These are phyloP conservation scores for Abrus pulchellus DNA, from an alignment of 306 rosid species.

Conservation along the genomic window DNA sequence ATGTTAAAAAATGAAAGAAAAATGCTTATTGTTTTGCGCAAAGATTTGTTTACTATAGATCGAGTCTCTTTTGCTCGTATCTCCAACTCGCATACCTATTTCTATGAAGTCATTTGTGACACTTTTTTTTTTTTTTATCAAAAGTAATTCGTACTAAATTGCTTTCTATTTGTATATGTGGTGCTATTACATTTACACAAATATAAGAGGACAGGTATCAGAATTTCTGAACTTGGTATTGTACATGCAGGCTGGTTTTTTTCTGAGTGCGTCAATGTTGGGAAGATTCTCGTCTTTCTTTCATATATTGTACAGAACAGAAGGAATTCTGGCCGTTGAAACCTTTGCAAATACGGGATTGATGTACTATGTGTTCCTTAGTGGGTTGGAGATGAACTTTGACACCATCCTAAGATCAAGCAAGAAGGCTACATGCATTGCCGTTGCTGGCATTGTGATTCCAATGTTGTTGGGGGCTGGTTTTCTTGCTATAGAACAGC, in stretches of 20 bases:
- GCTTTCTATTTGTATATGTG: no score
- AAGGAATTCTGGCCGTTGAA: constrained; percentile 30
- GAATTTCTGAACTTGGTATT: background rate
- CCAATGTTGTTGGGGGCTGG: constrained; percentile 40
- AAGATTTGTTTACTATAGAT: background rate
- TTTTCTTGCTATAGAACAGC: constrained; percentile 1
- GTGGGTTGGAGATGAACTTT: constrained; percentile 55
- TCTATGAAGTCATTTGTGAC: background rate
- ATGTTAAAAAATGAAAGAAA: background rate
- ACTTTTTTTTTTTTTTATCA: background rate
- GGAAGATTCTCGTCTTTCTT: background rate
- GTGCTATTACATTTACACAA: no score
- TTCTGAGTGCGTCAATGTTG: background rate
- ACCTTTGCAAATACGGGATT: constrained; percentile 39
- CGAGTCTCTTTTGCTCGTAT: background rate
- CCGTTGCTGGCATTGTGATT: constrained; percentile 40
- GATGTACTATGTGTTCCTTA: constrained; percentile 43
- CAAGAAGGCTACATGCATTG: constrained; percentile 40
- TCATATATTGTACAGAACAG: background rate
- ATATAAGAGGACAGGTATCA: background rate
- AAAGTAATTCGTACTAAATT: background rate
- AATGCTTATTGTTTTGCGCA: no score
- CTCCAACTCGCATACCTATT: background rate
- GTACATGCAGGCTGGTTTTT: constrained; percentile 40
- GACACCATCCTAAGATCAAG: constrained; percentile 19